A percentile compares a stretch with the other conserved stretches of the same genome.
Evolutionary conservation across 106 monocot genomes (phyloP).

Genomic region (Ottelia alismoides): DNA sequence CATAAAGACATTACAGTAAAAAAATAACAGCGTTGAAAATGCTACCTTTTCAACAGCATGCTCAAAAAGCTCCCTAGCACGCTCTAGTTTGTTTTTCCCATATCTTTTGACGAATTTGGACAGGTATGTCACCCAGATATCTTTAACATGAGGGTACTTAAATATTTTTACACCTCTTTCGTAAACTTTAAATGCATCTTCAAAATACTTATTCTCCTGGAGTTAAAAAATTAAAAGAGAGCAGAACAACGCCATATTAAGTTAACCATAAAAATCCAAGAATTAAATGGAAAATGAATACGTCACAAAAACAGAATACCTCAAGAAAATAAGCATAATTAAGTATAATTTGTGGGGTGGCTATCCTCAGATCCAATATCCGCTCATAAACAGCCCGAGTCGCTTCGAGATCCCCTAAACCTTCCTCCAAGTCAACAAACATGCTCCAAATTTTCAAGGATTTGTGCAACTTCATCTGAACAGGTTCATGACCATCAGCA

Average conservation of each 20-base stretch:
- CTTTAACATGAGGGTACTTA: conserved; percentile 95
- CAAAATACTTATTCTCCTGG: conserved; percentile 91
- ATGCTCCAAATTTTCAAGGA: conserved; percentile 89
- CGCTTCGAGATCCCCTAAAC: conserved; percentile 70
- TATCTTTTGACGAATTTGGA: conserved; percentile 95
- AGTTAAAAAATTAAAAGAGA: too few relatives aligned
- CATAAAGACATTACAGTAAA: too few relatives aligned
- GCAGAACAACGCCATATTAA: too few relatives aligned
- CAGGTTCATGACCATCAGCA: conserved; percentile 89
- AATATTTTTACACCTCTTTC: conserved; percentile 99
- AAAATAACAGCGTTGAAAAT: too few relatives aligned
- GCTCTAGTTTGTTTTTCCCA: conserved; percentile 69
- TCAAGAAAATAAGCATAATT: conserved; percentile 94
- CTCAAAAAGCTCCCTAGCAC: conserved; percentile 87
- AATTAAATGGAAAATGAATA: too few relatives aligned
- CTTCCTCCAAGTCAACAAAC: conserved; percentile 95
- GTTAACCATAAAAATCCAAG: too few relatives aligned
- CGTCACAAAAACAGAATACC: conserved; percentile 29
- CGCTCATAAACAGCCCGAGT: conserved; percentile 87
- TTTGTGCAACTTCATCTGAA: conserved; percentile 88
- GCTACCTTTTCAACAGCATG: conserved; percentile 81
- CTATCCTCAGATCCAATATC: conserved; percentile 93
- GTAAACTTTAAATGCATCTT: conserved; percentile 98
- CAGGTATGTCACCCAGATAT: conserved; percentile 95
- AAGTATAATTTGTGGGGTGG: conserved; percentile 90